Conservation (phyloP, 2,329 filamentous ascomycete genomes). For the Chrysosphaeria jannelii region DNA sequence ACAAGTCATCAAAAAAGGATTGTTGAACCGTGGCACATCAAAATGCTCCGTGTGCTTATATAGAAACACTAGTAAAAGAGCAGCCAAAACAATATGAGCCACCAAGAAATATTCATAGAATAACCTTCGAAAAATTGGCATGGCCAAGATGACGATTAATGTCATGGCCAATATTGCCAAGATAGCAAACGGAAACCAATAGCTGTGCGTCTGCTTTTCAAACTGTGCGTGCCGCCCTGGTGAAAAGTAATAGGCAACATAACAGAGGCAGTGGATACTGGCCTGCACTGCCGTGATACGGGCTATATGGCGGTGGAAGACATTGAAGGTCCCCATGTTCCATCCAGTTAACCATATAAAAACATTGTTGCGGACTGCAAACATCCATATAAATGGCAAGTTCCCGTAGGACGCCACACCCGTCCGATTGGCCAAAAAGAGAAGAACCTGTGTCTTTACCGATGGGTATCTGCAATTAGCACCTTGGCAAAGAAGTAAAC, state of each 20-base stretch:
- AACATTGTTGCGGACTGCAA: constrained; percentile 33
- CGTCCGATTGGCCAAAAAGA: constrained; percentile 5
- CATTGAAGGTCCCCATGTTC: constrained; percentile 33
- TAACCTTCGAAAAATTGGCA: constrained; percentile 18
- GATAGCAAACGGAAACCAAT: constrained; percentile 3
- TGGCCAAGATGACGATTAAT: constrained; percentile 14
- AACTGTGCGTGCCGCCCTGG: background rate
- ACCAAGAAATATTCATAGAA: constrained; percentile 20
- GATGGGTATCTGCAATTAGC: too few species aligned
- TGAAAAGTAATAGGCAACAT: constrained; percentile 11
- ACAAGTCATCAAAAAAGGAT: constrained; percentile 3
- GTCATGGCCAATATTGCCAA: constrained; percentile 15
- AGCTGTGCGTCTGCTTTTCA: background rate
- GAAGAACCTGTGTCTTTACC: constrained; percentile 3
- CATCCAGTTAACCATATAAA: constrained; percentile 37
- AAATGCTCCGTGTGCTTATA: constrained; percentile 4
- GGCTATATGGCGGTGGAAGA: constrained; percentile 37
- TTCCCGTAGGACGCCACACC: constrained; percentile 4
- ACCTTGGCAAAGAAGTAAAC: too few species aligned
- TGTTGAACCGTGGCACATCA: constrained; percentile 2
- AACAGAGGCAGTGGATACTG: constrained; percentile 28
- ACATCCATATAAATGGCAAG: constrained; percentile 11
- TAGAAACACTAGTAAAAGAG: constrained; percentile 12
- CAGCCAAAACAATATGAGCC: constrained; percentile 12
- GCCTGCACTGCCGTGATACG: constrained; percentile 28